Evolutionary conservation across 352 stramenopile species (phyloP).

Genomic region (Blastocystis sp.): DNA sequence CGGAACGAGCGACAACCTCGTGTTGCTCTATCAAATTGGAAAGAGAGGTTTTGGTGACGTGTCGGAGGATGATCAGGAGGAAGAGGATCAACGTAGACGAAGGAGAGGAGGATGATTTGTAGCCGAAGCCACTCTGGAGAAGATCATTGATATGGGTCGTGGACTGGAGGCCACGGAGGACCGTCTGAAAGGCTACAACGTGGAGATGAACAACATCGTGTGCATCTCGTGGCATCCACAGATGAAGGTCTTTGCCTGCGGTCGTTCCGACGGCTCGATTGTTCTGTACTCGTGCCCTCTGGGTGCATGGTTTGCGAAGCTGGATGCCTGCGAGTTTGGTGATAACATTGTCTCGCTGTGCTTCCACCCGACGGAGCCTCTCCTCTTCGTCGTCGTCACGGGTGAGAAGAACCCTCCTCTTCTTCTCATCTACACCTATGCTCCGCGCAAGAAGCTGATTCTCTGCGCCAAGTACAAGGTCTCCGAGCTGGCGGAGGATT

Average conservation of each 20-base stretch:
- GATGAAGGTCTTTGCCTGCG: constrained; percentile 53
- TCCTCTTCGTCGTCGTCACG: constrained; percentile 49
- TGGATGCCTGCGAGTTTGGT: constrained; percentile 35
- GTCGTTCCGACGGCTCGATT: constrained; percentile 24
- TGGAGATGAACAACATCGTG: constrained; percentile 32
- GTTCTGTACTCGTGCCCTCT: constrained; percentile 47
- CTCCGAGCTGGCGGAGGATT: constrained; percentile 1
- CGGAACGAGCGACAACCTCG: constrained; percentile 45
- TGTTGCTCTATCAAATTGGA: constrained; percentile 54
- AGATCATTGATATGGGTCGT: constrained; percentile 49
- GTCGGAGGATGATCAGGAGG: constrained; percentile 39
- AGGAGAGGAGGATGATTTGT: background rate
- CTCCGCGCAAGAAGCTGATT: constrained; percentile 36
- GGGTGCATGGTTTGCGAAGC: constrained; percentile 6
- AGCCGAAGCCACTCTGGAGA: constrained; percentile 49
- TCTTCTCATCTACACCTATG: constrained; percentile 41
- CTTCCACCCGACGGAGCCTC: constrained; percentile 53
- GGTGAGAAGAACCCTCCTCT: background rate
- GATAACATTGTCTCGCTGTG: constrained; percentile 36
- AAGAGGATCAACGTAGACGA: constrained; percentile 22
- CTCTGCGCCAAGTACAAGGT: constrained; percentile 35
- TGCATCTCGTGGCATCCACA: constrained; percentile 56
- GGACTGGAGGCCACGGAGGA: constrained; percentile 33
- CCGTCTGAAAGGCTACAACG: background rate
- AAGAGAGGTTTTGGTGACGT: constrained; percentile 41